Evolutionary conservation across 1,284 basidiomycete species (phyloP), one percentile per base, ranked within the genome.

Genomic region (Naganishia cerealis): DNA sequence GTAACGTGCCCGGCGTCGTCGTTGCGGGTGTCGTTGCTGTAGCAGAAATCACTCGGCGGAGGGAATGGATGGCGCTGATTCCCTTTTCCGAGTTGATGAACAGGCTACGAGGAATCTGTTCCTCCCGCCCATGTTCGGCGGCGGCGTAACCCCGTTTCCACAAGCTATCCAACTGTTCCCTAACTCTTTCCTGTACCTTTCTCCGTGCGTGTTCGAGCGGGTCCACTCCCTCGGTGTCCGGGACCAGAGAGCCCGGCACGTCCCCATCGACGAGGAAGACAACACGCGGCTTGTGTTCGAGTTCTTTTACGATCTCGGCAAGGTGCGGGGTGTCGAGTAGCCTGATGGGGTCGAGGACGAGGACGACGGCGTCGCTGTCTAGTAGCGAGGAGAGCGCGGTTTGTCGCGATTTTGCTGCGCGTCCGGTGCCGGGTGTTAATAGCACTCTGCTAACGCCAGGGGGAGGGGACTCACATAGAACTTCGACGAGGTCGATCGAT

Each of bases 281-380:
- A 13, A 76, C 66, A 42, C 58, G 66, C 2, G 69, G 69, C 46
- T 74, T 72, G 4, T 62, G 42, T 10, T 75, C 57, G 13, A 73
- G 61, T 9, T 65, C 48, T 8, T 72, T 72, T 3, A 76, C 69
- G 62, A 77, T 55, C 24, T 66, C 53, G 4, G 53, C 48, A 33
- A 76, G 43, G 24, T 62, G 57, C 9, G 71, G 74, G 10, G 72
- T 70, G 0, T 69, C 66, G 3, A 75, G 68, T 5, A 77, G 74
- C 5, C 76, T 75, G 55, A 78, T 74, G 18, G 76, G 80, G 68
- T 79, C 78, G 36, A 79, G 69, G n/a, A 80, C 74, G 33, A 81
- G n/a, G 10, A 79, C 58, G 13, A 71, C 59, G 5, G 76, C 68
- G 63, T 81, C 79, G 24, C 73, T 73, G 1, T 43, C 57, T 2